Evolutionary conservation across 2,329 filamentous ascomycete species (phyloP).

Genomic region (Diaporthe caulivora): DNA sequence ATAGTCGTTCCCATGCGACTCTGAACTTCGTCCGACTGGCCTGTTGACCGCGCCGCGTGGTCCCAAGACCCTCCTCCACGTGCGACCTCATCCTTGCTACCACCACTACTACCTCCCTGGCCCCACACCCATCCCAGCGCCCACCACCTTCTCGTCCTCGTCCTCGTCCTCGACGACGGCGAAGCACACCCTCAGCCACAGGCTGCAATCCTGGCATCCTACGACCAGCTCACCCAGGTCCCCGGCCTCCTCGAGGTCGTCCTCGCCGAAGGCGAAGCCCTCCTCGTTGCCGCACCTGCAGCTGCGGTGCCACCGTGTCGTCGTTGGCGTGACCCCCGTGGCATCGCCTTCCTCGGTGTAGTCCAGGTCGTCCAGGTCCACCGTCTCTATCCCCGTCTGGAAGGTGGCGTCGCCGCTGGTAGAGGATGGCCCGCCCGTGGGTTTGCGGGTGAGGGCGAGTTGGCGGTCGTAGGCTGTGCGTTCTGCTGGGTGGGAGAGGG

Average conservation of each 20-base stretch:
- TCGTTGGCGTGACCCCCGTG: neutral
- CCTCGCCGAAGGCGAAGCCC: constrained; percentile 70
- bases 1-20: neutral
- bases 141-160: constrained; percentile 1
- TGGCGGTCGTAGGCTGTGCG: constrained; percentile 67
- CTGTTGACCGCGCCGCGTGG: constrained; percentile 12
- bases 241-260: constrained; percentile 69
- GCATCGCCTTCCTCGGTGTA: constrained; percentile 57
- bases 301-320: constrained; percentile 64
- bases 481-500: constrained; percentile 63
- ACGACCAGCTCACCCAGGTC: constrained; percentile 73
- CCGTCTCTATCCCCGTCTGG: constrained; percentile 71
- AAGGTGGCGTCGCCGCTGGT: constrained; percentile 49
- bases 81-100: constrained; percentile 40
- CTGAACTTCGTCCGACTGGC: constrained; percentile 22
- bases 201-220: constrained; percentile 74
- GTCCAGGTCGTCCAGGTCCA: constrained; percentile 75
- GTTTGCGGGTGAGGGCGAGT: constrained; percentile 51
- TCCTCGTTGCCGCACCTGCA: constrained; percentile 75
- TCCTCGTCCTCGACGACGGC: constrained; percentile 61
- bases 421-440: neutral
- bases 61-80: neutral
- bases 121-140: constrained; percentile 7
- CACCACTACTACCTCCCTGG: constrained; percentile 1
- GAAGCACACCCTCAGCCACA: constrained; percentile 76